phyloP scores from a whole-genome alignment of 2,329 filamentous ascomycete species.

The Colletotrichum graminicola region DNA sequence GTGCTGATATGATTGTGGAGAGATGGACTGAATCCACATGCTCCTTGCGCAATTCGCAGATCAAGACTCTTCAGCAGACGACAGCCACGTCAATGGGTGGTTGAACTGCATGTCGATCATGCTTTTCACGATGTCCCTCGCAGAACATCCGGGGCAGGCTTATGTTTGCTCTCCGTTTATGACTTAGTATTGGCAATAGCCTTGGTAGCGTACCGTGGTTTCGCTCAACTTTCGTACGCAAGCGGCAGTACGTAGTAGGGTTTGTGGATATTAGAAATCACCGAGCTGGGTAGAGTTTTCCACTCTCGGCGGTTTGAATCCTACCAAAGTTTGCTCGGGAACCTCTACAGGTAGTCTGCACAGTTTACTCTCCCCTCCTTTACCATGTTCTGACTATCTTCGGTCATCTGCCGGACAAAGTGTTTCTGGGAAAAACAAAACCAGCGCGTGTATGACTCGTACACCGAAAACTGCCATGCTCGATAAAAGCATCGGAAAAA shows the following conservation, averaged over 20 bases:
- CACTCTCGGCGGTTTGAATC: too few species aligned
- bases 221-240: neutral
- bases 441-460: too few species aligned
- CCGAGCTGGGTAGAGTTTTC: too few species aligned
- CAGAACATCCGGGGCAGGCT: neutral
- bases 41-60: accelerated
- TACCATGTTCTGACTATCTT: too few species aligned
- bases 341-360: too few species aligned
- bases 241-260: neutral
- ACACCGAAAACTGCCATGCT: too few species aligned
- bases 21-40: neutral
- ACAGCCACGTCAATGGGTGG: neutral
- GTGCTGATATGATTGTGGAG: neutral
- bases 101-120: neutral
- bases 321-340: too few species aligned
- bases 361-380: too few species aligned
- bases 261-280: constrained; percentile 32
- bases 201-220: neutral
- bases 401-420: too few species aligned
- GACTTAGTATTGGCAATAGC: neutral
- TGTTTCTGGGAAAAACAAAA: too few species aligned
- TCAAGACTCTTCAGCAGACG: neutral
- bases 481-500: neutral
- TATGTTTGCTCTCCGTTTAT: too few species aligned
- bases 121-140: neutral